phyloP scores from a whole-genome alignment of 139 green algal species.

The Picochlorum sp. region DNA sequence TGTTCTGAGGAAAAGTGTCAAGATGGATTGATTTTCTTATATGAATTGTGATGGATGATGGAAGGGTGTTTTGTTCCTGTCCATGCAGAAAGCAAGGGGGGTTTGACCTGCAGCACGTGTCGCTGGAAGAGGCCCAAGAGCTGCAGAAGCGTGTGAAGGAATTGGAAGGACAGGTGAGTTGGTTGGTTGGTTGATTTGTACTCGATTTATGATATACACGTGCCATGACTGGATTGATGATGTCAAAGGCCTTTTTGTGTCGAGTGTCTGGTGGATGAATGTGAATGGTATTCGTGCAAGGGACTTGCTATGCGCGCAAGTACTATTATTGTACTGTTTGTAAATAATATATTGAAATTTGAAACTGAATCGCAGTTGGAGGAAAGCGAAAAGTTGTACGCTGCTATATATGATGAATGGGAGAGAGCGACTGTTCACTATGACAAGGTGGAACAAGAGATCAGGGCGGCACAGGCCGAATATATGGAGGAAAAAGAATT shows the following conservation, averaged over 20 bases:
- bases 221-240: too few species aligned
- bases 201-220: too few species aligned
- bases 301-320: too few species aligned
- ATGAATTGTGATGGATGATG: slow-evolving; percentile 10
- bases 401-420: slow-evolving; percentile 10
- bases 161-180: slow-evolving; percentile 14
- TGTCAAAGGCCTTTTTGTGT: too few species aligned
- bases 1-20: too few species aligned
- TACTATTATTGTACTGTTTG: too few species aligned
- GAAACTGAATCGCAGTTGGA: slow-evolving; percentile 8
- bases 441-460: background rate
- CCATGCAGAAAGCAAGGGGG: background rate
- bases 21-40: too few species aligned
- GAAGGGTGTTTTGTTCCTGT: slow-evolving; percentile 5
- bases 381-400: slow-evolving; percentile 15
- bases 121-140: background rate
- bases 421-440: slow-evolving; percentile 13
- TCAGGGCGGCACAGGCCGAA: background rate
- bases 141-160: background rate
- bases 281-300: too few species aligned
- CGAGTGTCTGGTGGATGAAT: too few species aligned
- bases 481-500: slow-evolving; percentile 7
- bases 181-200: background rate
- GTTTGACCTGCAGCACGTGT: background rate
- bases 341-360: background rate